Conservation (phyloP, 2,329 filamentous ascomycete species). For the Aspergillus sp. region DNA sequence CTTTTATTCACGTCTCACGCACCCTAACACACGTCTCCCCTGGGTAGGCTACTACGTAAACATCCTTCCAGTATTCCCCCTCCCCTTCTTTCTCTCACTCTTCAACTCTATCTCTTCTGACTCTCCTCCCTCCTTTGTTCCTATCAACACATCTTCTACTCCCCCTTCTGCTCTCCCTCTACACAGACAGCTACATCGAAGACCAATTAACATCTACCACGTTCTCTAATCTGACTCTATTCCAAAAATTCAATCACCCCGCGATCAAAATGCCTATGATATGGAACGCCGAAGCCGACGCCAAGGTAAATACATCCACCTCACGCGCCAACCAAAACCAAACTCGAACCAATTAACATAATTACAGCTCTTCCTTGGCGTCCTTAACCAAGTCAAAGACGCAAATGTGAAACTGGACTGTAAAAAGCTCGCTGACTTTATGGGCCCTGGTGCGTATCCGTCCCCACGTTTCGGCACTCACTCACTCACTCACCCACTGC, state of each 20-base stretch:
- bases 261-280: slow-evolving; percentile 3
- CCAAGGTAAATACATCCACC: neutral
- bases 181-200: no score
- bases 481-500: neutral
- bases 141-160: neutral
- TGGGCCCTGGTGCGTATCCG: slow-evolving; percentile 6
- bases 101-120: neutral
- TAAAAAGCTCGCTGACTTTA: slow-evolving; percentile 3
- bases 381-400: slow-evolving; percentile 6
- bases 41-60: neutral
- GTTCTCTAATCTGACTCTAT: neutral
- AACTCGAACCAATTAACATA: neutral
- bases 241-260: neutral
- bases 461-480: neutral
- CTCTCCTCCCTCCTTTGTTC: neutral
- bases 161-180: neutral
- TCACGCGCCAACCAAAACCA: neutral
- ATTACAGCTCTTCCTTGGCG: slow-evolving; percentile 7
- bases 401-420: slow-evolving; percentile 3
- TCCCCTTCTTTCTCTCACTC: neutral
- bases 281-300: slow-evolving; percentile 8
- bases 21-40: neutral
- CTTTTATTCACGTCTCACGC: neutral
- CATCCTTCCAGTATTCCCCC: neutral
- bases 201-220: neutral